Base-by-base conservation (phyloP, 495 filamentous ascomycete genomes). In the Penicillium paradoxum region DNA sequence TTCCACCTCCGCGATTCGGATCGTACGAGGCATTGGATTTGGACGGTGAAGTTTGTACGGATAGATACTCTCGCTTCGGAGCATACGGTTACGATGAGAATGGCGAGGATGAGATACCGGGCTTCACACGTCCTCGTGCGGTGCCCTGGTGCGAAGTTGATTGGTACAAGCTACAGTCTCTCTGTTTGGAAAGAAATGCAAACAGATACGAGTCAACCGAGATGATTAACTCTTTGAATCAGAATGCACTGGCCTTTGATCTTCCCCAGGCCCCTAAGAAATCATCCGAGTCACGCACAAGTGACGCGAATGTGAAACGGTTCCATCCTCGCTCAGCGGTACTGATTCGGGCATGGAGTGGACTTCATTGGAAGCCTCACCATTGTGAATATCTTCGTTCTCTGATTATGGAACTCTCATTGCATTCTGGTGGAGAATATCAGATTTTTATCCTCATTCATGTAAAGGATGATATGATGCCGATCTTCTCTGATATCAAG, bases 401-500 rank as follows among this genome's bases (percentile, higher is more conserved):
- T 2, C 70, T 92, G 45, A 79, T 93, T 55, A 83, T 80, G 17
- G 90, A 93, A 65, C 69, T 91, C 24, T 80, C 80, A 5, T 68
- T 95, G 13, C 76, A 81, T 42, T 83, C 85, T 7, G 89, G 90
- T 2, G 87, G 82, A 10, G 84, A 90, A 68, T 92, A 90, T 62
- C 77, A 88, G 58, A 79, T 93, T 29, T 87, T 86, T 57, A 68
- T 93, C 4, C 76, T 91, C 48, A 78, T 92, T 19, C 84, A 93
- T 43, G 79, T 88, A 52, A 88, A 84, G 53, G 80, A 90, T 47
- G 50, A 67, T 42, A 59, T 68, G 25, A 59, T 81, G 38, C 66
- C 75, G 1, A 58, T 63, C 3, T 85, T 89, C 48, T 70, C 73
- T 6, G 72, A 80, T 62, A 60, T 71, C 15, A 67, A 72, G 19